Conservation (phyloP, 176 grass and related monocot genomes). For the Microstegium vimineum region DNA sequence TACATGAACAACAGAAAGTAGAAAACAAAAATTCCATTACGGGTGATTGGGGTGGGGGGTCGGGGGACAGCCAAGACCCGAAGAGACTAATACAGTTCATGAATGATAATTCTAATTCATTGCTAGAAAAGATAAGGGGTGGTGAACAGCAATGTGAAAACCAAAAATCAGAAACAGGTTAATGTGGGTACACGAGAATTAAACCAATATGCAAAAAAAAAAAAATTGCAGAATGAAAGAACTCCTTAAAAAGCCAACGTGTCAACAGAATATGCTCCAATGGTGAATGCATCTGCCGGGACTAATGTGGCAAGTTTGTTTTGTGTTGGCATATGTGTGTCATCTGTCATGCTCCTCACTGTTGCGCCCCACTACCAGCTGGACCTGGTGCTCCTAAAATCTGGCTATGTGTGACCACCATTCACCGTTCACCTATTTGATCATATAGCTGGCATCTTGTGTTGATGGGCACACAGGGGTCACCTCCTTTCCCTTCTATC, state of each 20-base stretch:
- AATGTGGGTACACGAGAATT: not conserved
- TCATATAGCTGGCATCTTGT: conserved; percentile 52
- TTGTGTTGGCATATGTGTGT: conserved; percentile 20
- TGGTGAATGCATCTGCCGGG: conserved; percentile 38
- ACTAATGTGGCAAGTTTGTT: conserved; percentile 45
- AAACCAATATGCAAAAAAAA: conserved; percentile 29
- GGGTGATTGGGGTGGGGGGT: too few relatives aligned
- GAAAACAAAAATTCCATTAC: not conserved
- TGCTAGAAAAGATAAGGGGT: not conserved
- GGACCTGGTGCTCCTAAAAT: conserved; percentile 44
- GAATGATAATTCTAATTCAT: not conserved
- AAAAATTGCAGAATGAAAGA: conserved; percentile 34
- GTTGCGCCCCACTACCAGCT: conserved; percentile 39
- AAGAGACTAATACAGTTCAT: not conserved
- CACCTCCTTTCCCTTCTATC: conserved; percentile 34
- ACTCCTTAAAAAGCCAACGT: conserved; percentile 31
- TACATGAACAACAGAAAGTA: not conserved
- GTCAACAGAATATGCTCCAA: conserved; percentile 35
- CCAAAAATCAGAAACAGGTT: conserved; percentile 9
- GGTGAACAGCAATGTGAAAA: not conserved
- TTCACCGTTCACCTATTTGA: conserved; percentile 29
- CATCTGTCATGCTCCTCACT: conserved; percentile 25
- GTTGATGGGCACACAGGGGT: not conserved
- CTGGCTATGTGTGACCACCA: conserved; percentile 44
- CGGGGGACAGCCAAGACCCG: not conserved